Conservation (phyloP, 441 rosid genomes). For the Theobroma grandiflorum region DNA sequence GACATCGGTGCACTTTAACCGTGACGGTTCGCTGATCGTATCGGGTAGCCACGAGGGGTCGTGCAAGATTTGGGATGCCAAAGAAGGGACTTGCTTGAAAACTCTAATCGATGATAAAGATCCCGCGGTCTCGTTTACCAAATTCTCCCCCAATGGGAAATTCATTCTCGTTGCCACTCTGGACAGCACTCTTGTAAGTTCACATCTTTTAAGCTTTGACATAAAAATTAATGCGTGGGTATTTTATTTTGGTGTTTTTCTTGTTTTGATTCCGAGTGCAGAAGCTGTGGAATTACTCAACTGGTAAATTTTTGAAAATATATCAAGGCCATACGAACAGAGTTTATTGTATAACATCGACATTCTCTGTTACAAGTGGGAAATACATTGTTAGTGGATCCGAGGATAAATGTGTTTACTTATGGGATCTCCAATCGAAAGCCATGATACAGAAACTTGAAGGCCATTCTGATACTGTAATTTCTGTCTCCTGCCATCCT, state of each 20-base stretch:
- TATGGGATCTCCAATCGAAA: constrained; percentile 93
- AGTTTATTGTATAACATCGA: constrained; percentile 75
- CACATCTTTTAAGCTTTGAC: not conserved
- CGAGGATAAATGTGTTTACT: constrained; percentile 83
- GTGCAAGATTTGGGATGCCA: constrained; percentile 96
- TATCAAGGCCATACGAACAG: constrained; percentile 87
- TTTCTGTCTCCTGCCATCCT: constrained; percentile 89
- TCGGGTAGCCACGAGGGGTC: constrained; percentile 93
- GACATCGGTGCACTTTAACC: constrained; percentile 79
- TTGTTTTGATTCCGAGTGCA: constrained; percentile 35
- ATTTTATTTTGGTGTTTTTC: not conserved
- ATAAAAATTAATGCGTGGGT: not conserved
- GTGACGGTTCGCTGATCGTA: constrained; percentile 91
- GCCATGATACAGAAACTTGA: constrained; percentile 82
- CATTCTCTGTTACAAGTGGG: constrained; percentile 92
- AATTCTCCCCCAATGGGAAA: constrained; percentile 93
- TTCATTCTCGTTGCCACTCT: constrained; percentile 87
- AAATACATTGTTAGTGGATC: constrained; percentile 96
- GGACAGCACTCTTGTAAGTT: constrained; percentile 82
- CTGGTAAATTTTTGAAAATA: constrained; percentile 85
- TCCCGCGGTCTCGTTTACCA: constrained; percentile 81
- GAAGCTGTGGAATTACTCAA: constrained; percentile 89
- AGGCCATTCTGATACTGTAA: constrained; percentile 82
- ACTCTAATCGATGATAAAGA: constrained; percentile 72
- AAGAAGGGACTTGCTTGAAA: constrained; percentile 75